These are phyloP conservation scores for Tetraselmis striata DNA, from an alignment of 139 green algal species.

Conservation along the genomic window DNA sequence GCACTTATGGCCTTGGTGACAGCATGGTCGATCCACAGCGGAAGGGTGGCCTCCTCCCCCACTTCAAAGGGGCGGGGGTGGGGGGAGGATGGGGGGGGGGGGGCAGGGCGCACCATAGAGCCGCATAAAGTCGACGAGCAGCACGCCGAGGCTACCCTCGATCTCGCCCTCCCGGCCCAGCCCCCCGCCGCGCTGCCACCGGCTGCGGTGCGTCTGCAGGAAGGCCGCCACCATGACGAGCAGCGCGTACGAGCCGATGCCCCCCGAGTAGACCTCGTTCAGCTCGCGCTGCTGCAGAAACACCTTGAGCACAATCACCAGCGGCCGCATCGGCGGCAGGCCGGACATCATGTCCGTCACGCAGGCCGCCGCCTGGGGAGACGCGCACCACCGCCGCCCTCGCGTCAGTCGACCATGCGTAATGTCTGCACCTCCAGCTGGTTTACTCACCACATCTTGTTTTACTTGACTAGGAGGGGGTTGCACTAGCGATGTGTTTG, in stretches of 20 bases:
- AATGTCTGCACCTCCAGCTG: too few relatives aligned
- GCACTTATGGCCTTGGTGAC: too few relatives aligned
- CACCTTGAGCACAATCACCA: constrained; percentile 79
- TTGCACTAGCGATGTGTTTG: too few relatives aligned
- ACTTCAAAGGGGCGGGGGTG: too few relatives aligned
- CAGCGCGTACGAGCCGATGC: constrained; percentile 89
- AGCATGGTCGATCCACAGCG: too few relatives aligned
- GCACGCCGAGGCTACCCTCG: constrained; percentile 71
- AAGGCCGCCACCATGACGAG: constrained; percentile 85
- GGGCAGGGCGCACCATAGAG: constrained; percentile 45
- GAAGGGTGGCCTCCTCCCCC: too few relatives aligned
- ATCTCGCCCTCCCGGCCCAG: constrained; percentile 14
- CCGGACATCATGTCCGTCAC: constrained; percentile 53
- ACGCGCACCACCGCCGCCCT: too few relatives aligned
- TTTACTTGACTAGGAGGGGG: too few relatives aligned
- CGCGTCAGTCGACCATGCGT: too few relatives aligned
- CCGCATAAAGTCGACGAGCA: constrained; percentile 90
- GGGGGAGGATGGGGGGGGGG: neutral
- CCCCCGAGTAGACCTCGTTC: constrained; percentile 92
- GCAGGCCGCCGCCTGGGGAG: constrained; percentile 24
- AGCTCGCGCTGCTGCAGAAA: constrained; percentile 91
- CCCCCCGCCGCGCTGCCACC: constrained; percentile 1
- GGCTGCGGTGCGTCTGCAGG: constrained; percentile 68
- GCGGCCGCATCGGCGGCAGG: constrained; percentile 71
- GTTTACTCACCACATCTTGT: too few relatives aligned